Evolutionary conservation across 2,329 filamentous ascomycete species (phyloP).

Genomic region (Thielaviopsis populi): DNA sequence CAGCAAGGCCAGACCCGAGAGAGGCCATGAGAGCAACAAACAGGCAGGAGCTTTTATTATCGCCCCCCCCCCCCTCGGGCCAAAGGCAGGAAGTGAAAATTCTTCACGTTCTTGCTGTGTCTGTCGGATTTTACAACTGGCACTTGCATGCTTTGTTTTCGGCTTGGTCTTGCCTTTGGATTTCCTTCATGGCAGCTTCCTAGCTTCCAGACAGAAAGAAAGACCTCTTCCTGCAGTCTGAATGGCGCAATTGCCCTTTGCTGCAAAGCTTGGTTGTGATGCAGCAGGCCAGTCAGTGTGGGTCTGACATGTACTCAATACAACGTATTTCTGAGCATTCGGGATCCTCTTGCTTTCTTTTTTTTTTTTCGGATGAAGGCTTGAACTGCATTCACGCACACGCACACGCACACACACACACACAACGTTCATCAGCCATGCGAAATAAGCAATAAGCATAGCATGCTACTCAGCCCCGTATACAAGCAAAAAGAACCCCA

Average conservation of each 20-base stretch:
- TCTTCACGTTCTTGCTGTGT: neutral
- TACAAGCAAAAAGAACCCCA: too few species aligned
- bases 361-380: neutral
- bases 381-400: neutral
- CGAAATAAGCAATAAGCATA: too few species aligned
- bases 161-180: neutral
- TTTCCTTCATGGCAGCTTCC: neutral
- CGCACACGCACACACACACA: too few species aligned
- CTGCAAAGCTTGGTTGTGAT: neutral
- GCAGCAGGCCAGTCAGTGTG: neutral
- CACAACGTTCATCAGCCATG: too few species aligned
- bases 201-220: neutral
- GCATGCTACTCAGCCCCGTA: too few species aligned
- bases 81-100: neutral
- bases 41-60: neutral
- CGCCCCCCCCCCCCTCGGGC: neutral
- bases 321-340: slow-evolving; percentile 3
- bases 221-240: neutral
- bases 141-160: neutral
- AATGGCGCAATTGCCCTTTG: slow-evolving; percentile 2
- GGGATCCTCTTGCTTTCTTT: neutral
- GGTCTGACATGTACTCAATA: slow-evolving; percentile 2
- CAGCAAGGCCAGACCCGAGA: neutral
- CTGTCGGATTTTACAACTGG: neutral
- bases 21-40: neutral